Conservation (phyloP, 495 filamentous ascomycete species). For the Rhizodiscina lignyota region DNA sequence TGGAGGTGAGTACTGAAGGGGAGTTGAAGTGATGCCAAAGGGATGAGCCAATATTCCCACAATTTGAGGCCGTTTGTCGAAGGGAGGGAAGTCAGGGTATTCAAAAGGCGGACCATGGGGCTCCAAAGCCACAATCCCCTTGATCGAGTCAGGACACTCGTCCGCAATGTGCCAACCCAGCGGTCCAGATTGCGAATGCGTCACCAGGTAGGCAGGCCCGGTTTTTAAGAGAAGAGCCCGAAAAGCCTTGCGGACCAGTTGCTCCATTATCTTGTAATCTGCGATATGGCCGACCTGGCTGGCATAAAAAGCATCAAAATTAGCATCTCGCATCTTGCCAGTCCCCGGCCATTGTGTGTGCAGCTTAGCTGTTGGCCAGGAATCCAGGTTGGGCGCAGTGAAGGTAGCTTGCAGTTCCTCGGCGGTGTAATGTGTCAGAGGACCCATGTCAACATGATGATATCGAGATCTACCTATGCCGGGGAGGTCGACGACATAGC, state of each 20-base stretch:
- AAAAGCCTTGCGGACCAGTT: slow-evolving; percentile 12
- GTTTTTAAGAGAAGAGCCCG: slow-evolving; percentile 19
- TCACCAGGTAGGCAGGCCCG: slow-evolving; percentile 17
- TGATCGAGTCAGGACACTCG: slow-evolving; percentile 24
- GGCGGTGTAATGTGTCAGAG: no score
- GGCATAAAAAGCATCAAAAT: slow-evolving; percentile 30
- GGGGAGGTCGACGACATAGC: no score
- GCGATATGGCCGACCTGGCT: no score
- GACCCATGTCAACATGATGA: no score
- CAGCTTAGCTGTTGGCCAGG: slow-evolving; percentile 27
- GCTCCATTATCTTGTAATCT: no score
- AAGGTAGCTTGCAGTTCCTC: no score
- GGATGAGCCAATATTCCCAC: no score
- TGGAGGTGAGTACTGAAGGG: slow-evolving; percentile 29
- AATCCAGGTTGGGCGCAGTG: slow-evolving; percentile 22
- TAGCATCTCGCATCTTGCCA: slow-evolving; percentile 24
- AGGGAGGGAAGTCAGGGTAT: no score
- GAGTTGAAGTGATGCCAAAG: slow-evolving; percentile 17
- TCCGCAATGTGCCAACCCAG: slow-evolving; percentile 20
- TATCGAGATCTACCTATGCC: no score
- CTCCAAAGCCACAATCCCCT: slow-evolving; percentile 33
- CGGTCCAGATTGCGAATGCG: slow-evolving; percentile 19
- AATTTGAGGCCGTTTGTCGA: no score
- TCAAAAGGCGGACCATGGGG: slow-evolving; percentile 37
- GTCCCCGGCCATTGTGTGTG: slow-evolving; percentile 34